Conservation (phyloP, 1,139 yeast species). For the Kurtzmaniella quercitrusa region DNA sequence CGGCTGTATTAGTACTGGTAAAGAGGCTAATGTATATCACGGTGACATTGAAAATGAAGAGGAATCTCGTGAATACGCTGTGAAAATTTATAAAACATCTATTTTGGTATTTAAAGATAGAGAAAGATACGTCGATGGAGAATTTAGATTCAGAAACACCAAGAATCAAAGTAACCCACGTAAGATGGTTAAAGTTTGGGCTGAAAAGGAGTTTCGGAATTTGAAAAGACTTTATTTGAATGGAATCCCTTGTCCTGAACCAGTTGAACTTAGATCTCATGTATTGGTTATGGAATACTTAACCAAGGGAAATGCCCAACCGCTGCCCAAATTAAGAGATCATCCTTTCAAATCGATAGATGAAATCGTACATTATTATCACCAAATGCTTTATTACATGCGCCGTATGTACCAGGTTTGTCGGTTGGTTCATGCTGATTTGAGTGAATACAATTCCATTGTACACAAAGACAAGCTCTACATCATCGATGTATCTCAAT, state of each 20-base stretch:
- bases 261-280: conserved; percentile 81
- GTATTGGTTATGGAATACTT: conserved; percentile 94
- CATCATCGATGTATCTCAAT: conserved; percentile 95
- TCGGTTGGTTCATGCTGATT: conserved; percentile 91
- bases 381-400: conserved; percentile 79
- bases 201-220: conserved; percentile 94
- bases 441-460: conserved; percentile 90
- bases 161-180: conserved; percentile 89
- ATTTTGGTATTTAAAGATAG: conserved; percentile 94
- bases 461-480: conserved; percentile 78
- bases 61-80: conserved; percentile 63
- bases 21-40: conserved; percentile 97
- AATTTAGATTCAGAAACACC: conserved; percentile 81
- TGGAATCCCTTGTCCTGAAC: conserved; percentile 91
- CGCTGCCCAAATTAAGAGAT: conserved; percentile 85
- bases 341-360: conserved; percentile 64
- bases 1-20: conserved; percentile 95
- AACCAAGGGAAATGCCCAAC: conserved; percentile 72
- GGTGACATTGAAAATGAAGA: conserved; percentile 67
- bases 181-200: conserved; percentile 98
- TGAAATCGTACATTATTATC: conserved; percentile 65
- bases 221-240: conserved; percentile 72
- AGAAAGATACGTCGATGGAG: conserved; percentile 95
- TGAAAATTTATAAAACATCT: conserved; percentile 93
- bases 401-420: conserved; percentile 84